Evolutionary conservation across 495 filamentous ascomycete genomes (phyloP), one percentile per base, ranked within the genome.

Genomic region (Lasiosphaeriaceae sp.): DNA sequence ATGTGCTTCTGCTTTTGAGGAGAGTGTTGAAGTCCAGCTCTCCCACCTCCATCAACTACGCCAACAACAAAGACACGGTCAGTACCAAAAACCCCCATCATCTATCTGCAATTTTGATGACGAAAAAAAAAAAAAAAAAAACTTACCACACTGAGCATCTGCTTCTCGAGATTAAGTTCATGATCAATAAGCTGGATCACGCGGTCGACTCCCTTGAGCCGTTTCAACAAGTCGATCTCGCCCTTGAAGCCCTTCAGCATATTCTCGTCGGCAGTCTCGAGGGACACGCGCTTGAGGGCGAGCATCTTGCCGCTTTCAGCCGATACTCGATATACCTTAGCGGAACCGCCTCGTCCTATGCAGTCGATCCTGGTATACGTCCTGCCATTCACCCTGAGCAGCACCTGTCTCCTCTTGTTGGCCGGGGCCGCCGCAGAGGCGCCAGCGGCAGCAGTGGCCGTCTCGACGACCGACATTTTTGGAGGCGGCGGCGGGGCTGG

Each of bases 301-400:
- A 96, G 90, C 66, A 94, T 89, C 71, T 92, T 95, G 59, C 86
- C 90, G 67, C 94, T 97, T 65, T 97, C 95, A 0, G 94, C 93
- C 81, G 96, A 95, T 7, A 98, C 94, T 43, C 92, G 88, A 67
- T 96, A 98, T 1, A 98, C 94, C 61, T 92, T 88, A 29, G 89
- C 89, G 57, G 90, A 96, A 21, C 94, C 94, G 54, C 94, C 94
- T 43, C 90, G 86, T 2, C 95, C 94, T 52, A 98, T 87, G 54
- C 86, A 88, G 66, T 96, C 93, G 52, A 97, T 80, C 21, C 90
- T 83, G 16, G 88, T 91, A 66, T 96, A 98, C 19, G 83, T 83
- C 66, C 94, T 95, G 66, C 90, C 90, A 66, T 98, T 98, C 50
- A 98, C 88, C 9, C 85, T 82, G 16, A 97, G 81, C 55, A 89